Evolutionary conservation across 257 asterid genomes (phyloP).

Genomic region (Anisodus tanguticus): DNA sequence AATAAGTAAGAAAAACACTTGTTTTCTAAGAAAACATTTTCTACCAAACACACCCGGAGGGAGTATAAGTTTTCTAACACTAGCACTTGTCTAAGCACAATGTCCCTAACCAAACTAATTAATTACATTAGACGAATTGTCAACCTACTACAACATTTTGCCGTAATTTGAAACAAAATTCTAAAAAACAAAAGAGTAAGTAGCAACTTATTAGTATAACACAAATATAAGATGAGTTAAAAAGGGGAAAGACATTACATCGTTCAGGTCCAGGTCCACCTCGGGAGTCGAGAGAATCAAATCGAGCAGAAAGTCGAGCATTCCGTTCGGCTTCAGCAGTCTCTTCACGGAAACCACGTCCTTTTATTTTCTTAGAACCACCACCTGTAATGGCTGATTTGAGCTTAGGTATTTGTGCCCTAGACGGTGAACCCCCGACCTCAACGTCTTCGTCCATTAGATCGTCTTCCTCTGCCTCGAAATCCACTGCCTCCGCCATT

Average conservation of each 20-base stretch:
- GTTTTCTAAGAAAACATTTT: not conserved
- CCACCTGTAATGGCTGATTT: constrained; percentile 88
- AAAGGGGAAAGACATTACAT: constrained; percentile 51
- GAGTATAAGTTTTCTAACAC: not conserved
- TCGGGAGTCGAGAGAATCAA: constrained; percentile 75
- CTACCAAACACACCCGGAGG: not conserved
- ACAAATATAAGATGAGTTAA: not conserved
- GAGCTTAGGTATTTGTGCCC: constrained; percentile 67
- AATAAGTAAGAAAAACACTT: no score
- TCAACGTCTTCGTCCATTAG: constrained; percentile 94
- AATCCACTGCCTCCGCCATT: constrained; percentile 96
- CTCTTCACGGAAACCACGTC: constrained; percentile 94
- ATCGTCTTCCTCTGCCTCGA: constrained; percentile 97
- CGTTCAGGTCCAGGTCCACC: constrained; percentile 98
- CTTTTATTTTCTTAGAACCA: constrained; percentile 87
- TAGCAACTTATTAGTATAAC: not conserved
- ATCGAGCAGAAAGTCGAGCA: constrained; percentile 86
- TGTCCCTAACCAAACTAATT: not conserved
- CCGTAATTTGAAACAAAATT: not conserved
- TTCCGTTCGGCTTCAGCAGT: constrained; percentile 82
- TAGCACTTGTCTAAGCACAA: not conserved
- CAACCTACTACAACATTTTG: not conserved
- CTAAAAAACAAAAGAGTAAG: not conserved
- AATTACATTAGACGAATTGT: not conserved
- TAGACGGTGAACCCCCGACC: constrained; percentile 37